Percentiles rank a stretch among this genome's conserved stretches.
These are phyloP conservation scores for Ganoderma lingzhi DNA, from an alignment of 1,284 basidiomycete species.

Conservation along the genomic window DNA sequence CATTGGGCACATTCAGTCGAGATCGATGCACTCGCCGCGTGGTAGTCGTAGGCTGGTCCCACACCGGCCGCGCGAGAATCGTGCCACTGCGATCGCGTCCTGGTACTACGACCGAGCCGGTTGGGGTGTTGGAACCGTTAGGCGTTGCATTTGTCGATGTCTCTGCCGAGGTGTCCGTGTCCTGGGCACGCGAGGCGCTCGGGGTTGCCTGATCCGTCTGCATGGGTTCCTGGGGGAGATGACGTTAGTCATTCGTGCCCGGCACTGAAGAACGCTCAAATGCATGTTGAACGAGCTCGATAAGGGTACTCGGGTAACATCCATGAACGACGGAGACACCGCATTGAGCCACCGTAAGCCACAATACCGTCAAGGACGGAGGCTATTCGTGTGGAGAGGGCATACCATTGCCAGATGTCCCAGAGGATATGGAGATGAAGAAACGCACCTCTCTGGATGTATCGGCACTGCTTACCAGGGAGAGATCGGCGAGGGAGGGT, in stretches of 20 bases:
- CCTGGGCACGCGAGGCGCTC: conserved; percentile 48
- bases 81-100: conserved; percentile 78
- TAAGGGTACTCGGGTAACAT: neutral
- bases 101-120: conserved; percentile 59
- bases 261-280: neutral
- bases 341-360: neutral
- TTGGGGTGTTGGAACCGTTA: conserved; percentile 64
- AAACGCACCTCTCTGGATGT: conserved; percentile 34
- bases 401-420: no score
- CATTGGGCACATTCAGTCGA: conserved; percentile 37
- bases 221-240: conserved; percentile 40
- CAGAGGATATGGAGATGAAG: neutral
- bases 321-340: neutral
- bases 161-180: conserved; percentile 65
- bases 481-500: conserved; percentile 15
- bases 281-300: neutral
- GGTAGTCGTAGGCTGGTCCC: conserved; percentile 53
- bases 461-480: conserved; percentile 19
- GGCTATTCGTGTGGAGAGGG: neutral
- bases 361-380: neutral
- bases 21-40: conserved; percentile 42
- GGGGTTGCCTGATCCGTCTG: conserved; percentile 37
- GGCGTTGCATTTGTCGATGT: conserved; percentile 67
- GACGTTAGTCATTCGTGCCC: conserved; percentile 1
- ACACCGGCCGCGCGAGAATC: conserved; percentile 69